These are phyloP conservation scores for Kuraishia borneana DNA, from an alignment of 805 yeast species.

Conservation along the genomic window DNA sequence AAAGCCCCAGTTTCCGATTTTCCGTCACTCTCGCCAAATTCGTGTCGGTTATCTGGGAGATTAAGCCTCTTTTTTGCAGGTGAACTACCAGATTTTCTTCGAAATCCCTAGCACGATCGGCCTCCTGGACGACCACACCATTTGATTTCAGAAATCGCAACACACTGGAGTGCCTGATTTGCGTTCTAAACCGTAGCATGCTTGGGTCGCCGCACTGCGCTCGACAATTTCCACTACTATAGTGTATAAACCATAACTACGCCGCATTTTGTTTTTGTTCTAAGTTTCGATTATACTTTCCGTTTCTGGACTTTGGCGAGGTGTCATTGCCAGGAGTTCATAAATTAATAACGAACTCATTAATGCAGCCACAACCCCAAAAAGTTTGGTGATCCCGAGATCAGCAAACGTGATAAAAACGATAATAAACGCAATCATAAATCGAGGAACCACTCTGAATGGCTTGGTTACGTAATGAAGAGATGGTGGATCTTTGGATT, in stretches of 20 bases:
- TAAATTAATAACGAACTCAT: slow-evolving; percentile 6
- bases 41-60: slow-evolving; percentile 27
- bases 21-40: slow-evolving; percentile 11
- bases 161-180: not conserved
- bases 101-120: slow-evolving; percentile 18
- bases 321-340: slow-evolving; percentile 5
- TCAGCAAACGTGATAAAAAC: slow-evolving; percentile 7
- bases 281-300: too few species aligned
- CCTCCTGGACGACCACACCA: slow-evolving; percentile 8
- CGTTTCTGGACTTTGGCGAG: too few species aligned
- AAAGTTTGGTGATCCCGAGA: slow-evolving; percentile 6
- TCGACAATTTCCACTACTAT: too few species aligned
- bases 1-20: slow-evolving; percentile 39
- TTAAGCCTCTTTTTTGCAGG: slow-evolving; percentile 32
- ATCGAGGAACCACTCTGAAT: slow-evolving; percentile 27
- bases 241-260: too few species aligned
- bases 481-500: slow-evolving; percentile 26
- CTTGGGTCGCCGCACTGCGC: too few species aligned
- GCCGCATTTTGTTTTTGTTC: too few species aligned
- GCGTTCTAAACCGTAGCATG: too few species aligned
- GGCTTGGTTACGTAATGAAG: slow-evolving; percentile 20
- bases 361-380: slow-evolving; percentile 7
- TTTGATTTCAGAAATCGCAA: slow-evolving; percentile 8
- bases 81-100: slow-evolving; percentile 27
- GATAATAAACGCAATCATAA: slow-evolving; percentile 5